Evolutionary conservation across 2,329 filamentous ascomycete species (phyloP).

Genomic region (Phialophora expanda): DNA sequence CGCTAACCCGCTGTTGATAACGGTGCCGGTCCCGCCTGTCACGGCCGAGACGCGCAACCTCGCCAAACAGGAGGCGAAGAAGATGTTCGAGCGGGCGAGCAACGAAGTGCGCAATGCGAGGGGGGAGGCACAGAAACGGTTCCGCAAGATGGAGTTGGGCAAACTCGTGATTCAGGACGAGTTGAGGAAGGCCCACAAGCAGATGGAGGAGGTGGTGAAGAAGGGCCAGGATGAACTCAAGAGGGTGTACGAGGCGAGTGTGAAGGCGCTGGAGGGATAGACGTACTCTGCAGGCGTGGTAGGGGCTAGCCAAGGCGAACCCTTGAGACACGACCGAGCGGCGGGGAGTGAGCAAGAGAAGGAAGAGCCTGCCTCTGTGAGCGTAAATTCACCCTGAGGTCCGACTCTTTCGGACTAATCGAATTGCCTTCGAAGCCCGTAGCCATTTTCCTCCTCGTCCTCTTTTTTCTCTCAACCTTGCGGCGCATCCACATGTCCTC

Average conservation of each 20-base stretch:
- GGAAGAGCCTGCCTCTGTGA: background rate
- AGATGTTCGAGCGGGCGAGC: slow-evolving; percentile 51
- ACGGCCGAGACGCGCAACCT: slow-evolving; percentile 54
- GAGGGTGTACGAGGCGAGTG: slow-evolving; percentile 51
- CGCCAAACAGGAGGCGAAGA: slow-evolving; percentile 48
- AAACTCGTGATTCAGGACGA: slow-evolving; percentile 53
- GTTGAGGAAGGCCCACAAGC: slow-evolving; percentile 52
- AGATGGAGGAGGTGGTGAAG: slow-evolving; percentile 55
- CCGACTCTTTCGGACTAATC: background rate
- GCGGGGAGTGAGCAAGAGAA: too few relatives aligned
- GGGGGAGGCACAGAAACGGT: slow-evolving; percentile 51
- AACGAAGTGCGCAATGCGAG: slow-evolving; percentile 50
- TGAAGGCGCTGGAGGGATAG: slow-evolving; percentile 35
- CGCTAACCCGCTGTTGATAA: slow-evolving; percentile 53
- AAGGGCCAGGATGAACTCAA: slow-evolving; percentile 55
- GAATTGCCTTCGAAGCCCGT: background rate
- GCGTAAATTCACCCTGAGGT: background rate
- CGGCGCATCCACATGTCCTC: background rate
- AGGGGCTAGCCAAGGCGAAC: background rate
- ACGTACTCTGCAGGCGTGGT: background rate
- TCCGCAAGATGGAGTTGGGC: slow-evolving; percentile 52
- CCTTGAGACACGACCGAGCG: background rate
- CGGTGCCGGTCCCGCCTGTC: slow-evolving; percentile 53
- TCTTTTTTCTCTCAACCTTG: background rate
- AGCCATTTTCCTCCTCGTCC: background rate